Conservation (phyloP, 1,284 basidiomycete genomes). For the Ganoderma meredithae region DNA sequence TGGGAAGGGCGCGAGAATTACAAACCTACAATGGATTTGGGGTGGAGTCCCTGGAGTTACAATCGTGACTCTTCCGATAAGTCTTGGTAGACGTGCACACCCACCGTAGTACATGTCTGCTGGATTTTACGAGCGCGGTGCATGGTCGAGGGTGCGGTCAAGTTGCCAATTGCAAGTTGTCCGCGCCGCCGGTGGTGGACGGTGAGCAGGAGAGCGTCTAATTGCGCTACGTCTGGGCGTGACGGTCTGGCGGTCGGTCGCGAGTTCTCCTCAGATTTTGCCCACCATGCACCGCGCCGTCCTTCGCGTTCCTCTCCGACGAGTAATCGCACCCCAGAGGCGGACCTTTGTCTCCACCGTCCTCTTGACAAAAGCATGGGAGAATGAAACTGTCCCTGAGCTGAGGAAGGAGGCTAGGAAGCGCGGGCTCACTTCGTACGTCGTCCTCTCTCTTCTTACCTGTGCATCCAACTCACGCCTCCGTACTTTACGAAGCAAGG, state of each 20-base stretch:
- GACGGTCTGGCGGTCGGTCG: neutral
- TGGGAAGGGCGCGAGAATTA: constrained; percentile 37
- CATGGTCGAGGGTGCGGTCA: too few relatives aligned
- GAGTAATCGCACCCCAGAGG: constrained; percentile 28
- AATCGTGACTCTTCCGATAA: neutral
- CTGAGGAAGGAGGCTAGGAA: constrained; percentile 71
- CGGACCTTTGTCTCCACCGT: constrained; percentile 68
- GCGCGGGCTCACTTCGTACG: constrained; percentile 72
- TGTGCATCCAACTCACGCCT: constrained; percentile 10
- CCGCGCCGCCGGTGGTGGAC: too few relatives aligned
- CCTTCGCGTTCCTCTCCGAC: constrained; percentile 37
- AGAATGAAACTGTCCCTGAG: constrained; percentile 65
- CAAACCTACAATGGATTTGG: constrained; percentile 31
- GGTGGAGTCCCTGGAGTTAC: constrained; percentile 27
- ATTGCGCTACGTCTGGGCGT: constrained; percentile 13
- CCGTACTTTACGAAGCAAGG: constrained; percentile 49
- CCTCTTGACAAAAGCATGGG: constrained; percentile 69
- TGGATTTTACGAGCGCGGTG: too few relatives aligned
- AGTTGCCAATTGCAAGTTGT: too few relatives aligned
- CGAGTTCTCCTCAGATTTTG: constrained; percentile 16
- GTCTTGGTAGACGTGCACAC: too few relatives aligned
- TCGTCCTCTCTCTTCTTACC: constrained; percentile 25
- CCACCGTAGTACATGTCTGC: neutral
- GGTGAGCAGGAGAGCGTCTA: constrained; percentile 14
- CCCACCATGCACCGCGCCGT: constrained; percentile 47